These are phyloP conservation scores for Coprinellus aureogranulatus DNA, from an alignment of 768 basidiomycete species.

Conservation along the genomic window DNA sequence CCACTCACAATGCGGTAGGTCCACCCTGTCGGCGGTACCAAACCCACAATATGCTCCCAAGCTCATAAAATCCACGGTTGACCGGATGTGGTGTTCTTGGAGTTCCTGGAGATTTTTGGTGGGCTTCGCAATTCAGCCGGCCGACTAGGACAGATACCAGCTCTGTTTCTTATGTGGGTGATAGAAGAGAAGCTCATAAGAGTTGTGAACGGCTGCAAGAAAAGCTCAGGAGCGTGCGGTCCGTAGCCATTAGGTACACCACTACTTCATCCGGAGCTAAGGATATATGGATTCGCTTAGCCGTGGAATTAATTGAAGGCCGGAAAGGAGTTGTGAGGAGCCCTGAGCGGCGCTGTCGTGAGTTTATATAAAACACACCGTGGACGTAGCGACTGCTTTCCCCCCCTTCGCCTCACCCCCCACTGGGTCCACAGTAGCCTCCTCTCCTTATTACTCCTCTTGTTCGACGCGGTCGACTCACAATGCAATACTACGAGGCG, in stretches of 20 bases:
- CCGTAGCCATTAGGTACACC: background rate
- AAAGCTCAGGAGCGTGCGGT: background rate
- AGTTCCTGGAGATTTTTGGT: too few species aligned
- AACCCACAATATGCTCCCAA: too few species aligned
- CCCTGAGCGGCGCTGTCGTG: background rate
- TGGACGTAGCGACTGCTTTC: background rate
- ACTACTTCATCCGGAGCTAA: background rate
- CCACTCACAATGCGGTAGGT: too few species aligned
- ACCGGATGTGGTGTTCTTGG: too few species aligned
- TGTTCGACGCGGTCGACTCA: too few species aligned
- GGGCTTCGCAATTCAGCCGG: too few species aligned
- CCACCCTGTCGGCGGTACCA: too few species aligned
- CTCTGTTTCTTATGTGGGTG: too few species aligned
- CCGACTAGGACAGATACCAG: too few species aligned
- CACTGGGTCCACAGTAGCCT: background rate
- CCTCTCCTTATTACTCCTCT: background rate
- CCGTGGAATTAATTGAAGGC: constrained; percentile 3
- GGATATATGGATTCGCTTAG: background rate
- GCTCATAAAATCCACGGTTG: too few species aligned
- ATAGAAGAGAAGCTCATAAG: background rate
- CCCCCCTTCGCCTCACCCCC: background rate
- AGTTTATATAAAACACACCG: background rate
- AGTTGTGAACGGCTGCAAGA: background rate
- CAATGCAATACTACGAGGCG: background rate
- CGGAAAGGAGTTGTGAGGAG: constrained; percentile 1